Base-by-base conservation (phyloP, 768 basidiomycete species). In the Lactarius indigo region DNA sequence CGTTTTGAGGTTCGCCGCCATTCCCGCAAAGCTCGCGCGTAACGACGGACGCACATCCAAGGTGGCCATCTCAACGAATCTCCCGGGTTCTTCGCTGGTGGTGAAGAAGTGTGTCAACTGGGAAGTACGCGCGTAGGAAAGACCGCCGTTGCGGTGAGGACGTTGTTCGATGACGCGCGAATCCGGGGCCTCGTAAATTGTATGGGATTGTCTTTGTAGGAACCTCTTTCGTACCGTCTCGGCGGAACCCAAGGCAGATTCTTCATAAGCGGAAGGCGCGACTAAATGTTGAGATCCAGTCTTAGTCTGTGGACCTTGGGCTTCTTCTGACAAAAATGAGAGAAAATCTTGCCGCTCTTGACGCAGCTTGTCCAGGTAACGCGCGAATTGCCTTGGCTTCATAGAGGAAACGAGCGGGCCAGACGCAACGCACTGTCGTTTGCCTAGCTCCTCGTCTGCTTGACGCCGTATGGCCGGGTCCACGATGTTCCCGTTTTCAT, bases 141-240 rank as follows among this genome's bases (percentile, higher is more conserved):
- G 79, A 3, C 84, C 92, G 44, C 81, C 90, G 42, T 76, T 80
- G 31, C 77, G 80, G 70, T 93, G 92, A 0, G 90, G 90, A 63
- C 84, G 80, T 52, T 83, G 87, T 66, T 86, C 85, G 68, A 93
- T 87, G 47, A 71, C 70, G 61, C 69, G 76, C 28, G 79, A 76
- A 15, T 68, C 62, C 6, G 73, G 68, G 1, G 66, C n/a, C 30
- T 72, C 71, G 64, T 74, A 73, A 28, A 54, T 44, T 30, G 69
- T 61, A 62, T 68, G 66, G 18, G 73, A 75, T 68, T 74, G 73
- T n/a, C 73, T 64, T 52, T 68, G 71, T 70, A 85, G 75, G 81
- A 85, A 86, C 2, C 59, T 52, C 7, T 76, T 74, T 69, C 80
- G 78, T 57, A 72, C 59, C 30, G 39, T 58, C 37, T 62, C 57